Evolutionary conservation across 2,329 filamentous ascomycete genomes (phyloP).

Genomic region (Fusarium pilosicola): DNA sequence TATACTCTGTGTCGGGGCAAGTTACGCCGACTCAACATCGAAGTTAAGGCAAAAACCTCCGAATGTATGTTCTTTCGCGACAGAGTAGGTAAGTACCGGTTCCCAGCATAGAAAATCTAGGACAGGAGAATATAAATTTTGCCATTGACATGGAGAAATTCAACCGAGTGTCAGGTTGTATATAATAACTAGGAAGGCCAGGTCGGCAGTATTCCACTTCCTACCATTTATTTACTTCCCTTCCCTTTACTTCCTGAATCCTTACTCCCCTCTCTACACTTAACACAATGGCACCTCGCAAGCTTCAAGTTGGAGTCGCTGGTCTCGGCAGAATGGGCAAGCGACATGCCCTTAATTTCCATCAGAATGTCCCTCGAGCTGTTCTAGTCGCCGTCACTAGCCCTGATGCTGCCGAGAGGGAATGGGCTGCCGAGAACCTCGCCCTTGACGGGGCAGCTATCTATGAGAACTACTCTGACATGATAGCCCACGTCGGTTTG

Average conservation of each 20-base stretch:
- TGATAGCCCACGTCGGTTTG: slow-evolving; percentile 52
- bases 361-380: slow-evolving; percentile 58
- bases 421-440: slow-evolving; percentile 57
- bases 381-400: slow-evolving; percentile 61
- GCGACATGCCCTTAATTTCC: slow-evolving; percentile 60
- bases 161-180: rapidly evolving
- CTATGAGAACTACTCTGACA: slow-evolving; percentile 58
- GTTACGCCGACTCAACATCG: background rate
- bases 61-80: background rate
- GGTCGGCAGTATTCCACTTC: background rate
- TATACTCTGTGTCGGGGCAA: background rate
- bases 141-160: background rate
- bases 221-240: background rate
- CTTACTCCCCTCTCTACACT: too few species aligned
- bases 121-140: background rate
- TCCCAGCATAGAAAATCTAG: rapidly evolving
- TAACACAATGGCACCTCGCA: slow-evolving; percentile 32
- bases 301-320: slow-evolving; percentile 56
- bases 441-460: slow-evolving; percentile 55
- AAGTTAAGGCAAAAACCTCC: background rate
- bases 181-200: background rate
- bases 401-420: slow-evolving; percentile 55
- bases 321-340: slow-evolving; percentile 64
- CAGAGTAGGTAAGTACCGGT: background rate
- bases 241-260: background rate